Evolutionary conservation across 495 filamentous ascomycete genomes (phyloP), one percentile per base, ranked within the genome.

Genomic region (Aspergillus nanangensis): DNA sequence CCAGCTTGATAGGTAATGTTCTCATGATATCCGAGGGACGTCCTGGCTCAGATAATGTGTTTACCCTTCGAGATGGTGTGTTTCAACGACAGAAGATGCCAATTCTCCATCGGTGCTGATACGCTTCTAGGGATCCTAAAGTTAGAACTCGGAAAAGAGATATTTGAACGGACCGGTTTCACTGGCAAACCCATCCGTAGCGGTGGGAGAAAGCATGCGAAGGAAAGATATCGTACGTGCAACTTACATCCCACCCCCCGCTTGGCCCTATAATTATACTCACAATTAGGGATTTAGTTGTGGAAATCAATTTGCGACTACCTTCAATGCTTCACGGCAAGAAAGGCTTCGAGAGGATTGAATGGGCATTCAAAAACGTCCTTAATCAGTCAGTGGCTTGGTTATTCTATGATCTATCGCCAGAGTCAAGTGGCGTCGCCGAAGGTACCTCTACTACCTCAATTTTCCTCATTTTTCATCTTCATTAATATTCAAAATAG

Each of bases 1-100:
- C n/a, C n/a, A n/a, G n/a, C n/a, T n/a, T n/a, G n/a, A n/a, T 45
- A 95, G 92, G 93, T 15, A 85, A 90, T 60, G 74, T 95, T 51
- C 62, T 94, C 57, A 93, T 98, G 88, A 80, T 95, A 13, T 96
- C 94, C 0, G 85, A 95, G 60, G 93, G 93, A 21, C 75, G 79
- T 18, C 70, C 80, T 32, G 87, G 83, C n/a, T 77, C 86, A 8
- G 89, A 95, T 56, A 89, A 88, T 59, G 72, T 88, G 3, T 94
- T 86, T 57, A 80, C 77, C 0, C 67, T 98, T 2, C 75, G 64
- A 46, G 79, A 91, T 44, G 91, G 91, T 80, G 53, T 48, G 61
- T 56, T 21, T 3, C 14, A n/a, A 29, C 38, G 19, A 4, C 20
- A 7, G 14, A 25, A 18, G 22, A n/a, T 20, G 8, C 18, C 13